These are phyloP conservation scores for Geotrichum ghanense DNA, from an alignment of 805 yeast genomes.

Conservation along the genomic window DNA sequence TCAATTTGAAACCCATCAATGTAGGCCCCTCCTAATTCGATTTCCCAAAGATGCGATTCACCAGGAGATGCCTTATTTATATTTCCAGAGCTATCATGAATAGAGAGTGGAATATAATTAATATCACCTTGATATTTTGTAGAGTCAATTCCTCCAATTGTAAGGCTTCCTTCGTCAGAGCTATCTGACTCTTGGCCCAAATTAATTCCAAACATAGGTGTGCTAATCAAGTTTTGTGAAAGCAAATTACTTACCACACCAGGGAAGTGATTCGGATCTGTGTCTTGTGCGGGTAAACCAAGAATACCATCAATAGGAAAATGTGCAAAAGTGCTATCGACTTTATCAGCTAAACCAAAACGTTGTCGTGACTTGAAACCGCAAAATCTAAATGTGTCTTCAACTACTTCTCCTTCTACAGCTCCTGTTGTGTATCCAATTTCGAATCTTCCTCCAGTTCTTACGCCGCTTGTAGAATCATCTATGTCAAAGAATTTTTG, in stretches of 20 bases:
- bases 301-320: conserved; percentile 49
- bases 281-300: conserved; percentile 42
- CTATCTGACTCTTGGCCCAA: conserved; percentile 27
- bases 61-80: not conserved
- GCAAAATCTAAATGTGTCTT: conserved; percentile 29
- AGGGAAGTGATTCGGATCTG: conserved; percentile 24
- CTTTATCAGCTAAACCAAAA: conserved; percentile 43
- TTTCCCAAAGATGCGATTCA: conserved; percentile 35
- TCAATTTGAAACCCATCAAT: conserved; percentile 26
- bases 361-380: conserved; percentile 28
- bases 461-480: conserved; percentile 7
- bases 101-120: conserved; percentile 28
- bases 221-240: conserved; percentile 15
- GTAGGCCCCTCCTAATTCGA: conserved; percentile 29
- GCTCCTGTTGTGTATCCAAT: conserved; percentile 43
- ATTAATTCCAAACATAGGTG: conserved; percentile 35
- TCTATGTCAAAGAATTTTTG: conserved; percentile 12
- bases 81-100: conserved; percentile 13
- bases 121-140: conserved; percentile 33
- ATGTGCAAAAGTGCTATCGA: conserved; percentile 40
- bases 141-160: conserved; percentile 31
- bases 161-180: conserved; percentile 31
- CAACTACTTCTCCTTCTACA: conserved; percentile 39
- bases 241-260: conserved; percentile 17
- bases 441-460: conserved; percentile 27